A percentile compares a stretch with the other conserved stretches of the same genome.
These are phyloP conservation scores for Daldinia sp. DNA, from an alignment of 2,329 filamentous ascomycete species.

Conservation along the genomic window DNA sequence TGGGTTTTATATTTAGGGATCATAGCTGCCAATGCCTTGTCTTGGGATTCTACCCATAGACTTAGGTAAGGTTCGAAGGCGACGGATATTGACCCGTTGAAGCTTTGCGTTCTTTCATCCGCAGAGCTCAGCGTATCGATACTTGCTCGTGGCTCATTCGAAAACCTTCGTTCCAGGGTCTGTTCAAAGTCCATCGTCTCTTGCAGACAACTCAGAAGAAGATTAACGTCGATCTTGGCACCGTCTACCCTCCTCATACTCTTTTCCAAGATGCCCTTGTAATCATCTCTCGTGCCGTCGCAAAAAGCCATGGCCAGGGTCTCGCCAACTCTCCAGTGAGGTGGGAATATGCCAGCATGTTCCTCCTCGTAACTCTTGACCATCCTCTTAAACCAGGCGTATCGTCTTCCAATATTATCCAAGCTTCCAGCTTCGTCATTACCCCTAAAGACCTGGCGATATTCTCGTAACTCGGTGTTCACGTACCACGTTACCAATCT, in stretches of 20 bases:
- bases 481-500: conserved; percentile 95
- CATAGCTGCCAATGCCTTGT: conserved; percentile 82
- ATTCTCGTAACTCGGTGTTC: conserved; percentile 95
- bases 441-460: conserved; percentile 92
- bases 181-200: conserved; percentile 98
- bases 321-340: conserved; percentile 89
- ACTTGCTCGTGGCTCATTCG: conserved; percentile 76
- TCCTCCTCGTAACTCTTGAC: conserved; percentile 96
- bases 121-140: conserved; percentile 87
- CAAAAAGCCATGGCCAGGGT: conserved; percentile 91
- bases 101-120: conserved; percentile 78
- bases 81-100: conserved; percentile 91
- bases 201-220: conserved; percentile 87
- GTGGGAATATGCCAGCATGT: conserved; percentile 85
- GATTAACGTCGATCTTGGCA: conserved; percentile 84
- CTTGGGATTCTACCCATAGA: conserved; percentile 96
- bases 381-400: conserved; percentile 96
- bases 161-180: conserved; percentile 83
- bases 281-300: conserved; percentile 94
- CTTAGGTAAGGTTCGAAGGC: conserved; percentile 98
- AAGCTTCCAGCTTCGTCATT: conserved; percentile 96
- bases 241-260: conserved; percentile 83
- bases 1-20: conserved; percentile 89
- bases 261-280: conserved; percentile 88
- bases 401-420: conserved; percentile 94